Evolutionary conservation across 495 filamentous ascomycete genomes (phyloP), one percentile per base, ranked within the genome.

Genomic region (Aspergillus leporis): DNA sequence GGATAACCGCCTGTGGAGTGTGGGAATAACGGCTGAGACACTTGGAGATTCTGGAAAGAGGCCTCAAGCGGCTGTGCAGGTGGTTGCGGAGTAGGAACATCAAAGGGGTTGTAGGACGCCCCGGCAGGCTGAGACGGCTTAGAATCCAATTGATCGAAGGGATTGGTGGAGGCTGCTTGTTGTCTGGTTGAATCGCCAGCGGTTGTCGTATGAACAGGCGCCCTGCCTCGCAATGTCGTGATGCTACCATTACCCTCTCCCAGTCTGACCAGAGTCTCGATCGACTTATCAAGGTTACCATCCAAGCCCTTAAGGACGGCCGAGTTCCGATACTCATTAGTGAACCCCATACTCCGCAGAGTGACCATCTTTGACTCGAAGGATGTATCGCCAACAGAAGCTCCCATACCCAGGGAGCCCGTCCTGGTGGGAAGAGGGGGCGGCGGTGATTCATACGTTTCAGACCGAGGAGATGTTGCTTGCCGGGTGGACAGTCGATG

Each of bases 311-410:
- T 89, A 25, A 98, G 73, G 23, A 97, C 86, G 54, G 86, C 85
- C 13, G 84, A 74, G 62, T 95, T 98, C 47, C 89, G 83, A 59
- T 85, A 87, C 36, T 93, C 88, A 67, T 98, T 91, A 32, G 70
- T 80, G 65, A 98, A 98, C 1, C 94, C 94, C 94, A 98, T 97
- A 54, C 96, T 91, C 50, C 85, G 82, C 53, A 98, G 76, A 16
- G 83, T 86, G 9, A 83, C 82, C 66, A 98, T 74, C 71, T 97
- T 96, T 5, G 78, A 65, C 43, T 88, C 86, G 34, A 87, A 77
- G 23, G 79, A 80, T 31, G 79, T 79, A 31, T 85, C 85, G 40
- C 73, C 81, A 23, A 91, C 79, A 53, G 80, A 86, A 10, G 84
- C 85, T 16, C 90, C 90, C 66, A 91, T 87, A 14, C 87, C 81